Conservation (phyloP, 1,284 basidiomycete species). For the Malassezia restricta region DNA sequence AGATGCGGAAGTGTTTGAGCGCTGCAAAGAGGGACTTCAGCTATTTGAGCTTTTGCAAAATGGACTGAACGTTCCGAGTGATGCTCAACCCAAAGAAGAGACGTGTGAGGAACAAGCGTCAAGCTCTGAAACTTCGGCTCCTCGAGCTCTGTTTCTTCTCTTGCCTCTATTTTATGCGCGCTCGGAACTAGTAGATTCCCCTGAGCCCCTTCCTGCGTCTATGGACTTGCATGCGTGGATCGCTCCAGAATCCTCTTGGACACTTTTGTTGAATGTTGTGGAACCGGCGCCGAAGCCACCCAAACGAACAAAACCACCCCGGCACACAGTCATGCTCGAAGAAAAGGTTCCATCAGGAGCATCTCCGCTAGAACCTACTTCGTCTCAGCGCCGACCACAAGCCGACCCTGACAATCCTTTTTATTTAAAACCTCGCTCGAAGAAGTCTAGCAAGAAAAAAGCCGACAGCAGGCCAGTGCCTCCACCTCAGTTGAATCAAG, state of each 20-base stretch:
- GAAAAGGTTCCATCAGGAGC: not conserved
- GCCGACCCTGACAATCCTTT: conserved; percentile 18
- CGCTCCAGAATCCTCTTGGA: conserved; percentile 49
- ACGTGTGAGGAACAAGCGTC: not conserved
- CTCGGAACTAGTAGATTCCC: conserved; percentile 72
- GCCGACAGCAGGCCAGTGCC: not conserved
- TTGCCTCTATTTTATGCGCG: conserved; percentile 66
- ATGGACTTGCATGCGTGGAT: conserved; percentile 76
- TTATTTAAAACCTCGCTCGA: conserved; percentile 16
- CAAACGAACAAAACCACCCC: not conserved
- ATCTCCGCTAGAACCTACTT: not conserved
- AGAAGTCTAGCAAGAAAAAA: not conserved
- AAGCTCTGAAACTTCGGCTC: conserved; percentile 38
- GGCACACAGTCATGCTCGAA: not conserved
- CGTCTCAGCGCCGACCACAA: not conserved
- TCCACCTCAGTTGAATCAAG: not conserved
- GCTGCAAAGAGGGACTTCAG: conserved; percentile 68
- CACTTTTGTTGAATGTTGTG: not conserved
- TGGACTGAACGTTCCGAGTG: conserved; percentile 14
- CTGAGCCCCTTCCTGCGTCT: conserved; percentile 75
- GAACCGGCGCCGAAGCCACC: conserved; percentile 1
- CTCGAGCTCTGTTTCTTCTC: conserved; percentile 78
- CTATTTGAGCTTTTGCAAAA: conserved; percentile 68
- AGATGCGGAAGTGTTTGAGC: conserved; percentile 79
- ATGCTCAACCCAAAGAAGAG: not conserved